Evolutionary conservation across 2,329 filamentous ascomycete genomes (phyloP), one percentile per base, ranked within the genome.

Genomic region (Cladophialophora chaetospira): DNA sequence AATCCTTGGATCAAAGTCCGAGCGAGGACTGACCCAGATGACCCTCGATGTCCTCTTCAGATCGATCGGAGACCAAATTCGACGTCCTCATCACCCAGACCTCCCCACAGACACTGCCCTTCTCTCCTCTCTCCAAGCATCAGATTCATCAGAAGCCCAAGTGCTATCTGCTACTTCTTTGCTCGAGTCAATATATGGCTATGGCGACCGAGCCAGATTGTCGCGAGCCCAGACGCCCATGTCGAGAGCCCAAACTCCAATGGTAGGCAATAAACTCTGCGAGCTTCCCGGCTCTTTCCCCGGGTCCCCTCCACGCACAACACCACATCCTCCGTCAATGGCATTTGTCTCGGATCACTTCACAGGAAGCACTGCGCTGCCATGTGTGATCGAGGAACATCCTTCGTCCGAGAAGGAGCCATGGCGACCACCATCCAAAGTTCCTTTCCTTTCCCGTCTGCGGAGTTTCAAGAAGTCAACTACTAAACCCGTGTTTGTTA

Each of bases 11-110:
- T 95, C 90, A 10, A 88, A 87, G 65, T 84, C 82, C 19, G 89
- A 97, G 72, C 87, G 93, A 63, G 94, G 94, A 61, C 77, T 99
- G 52, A 96, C 91, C 0, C 94, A 99, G 72, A 87, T 99, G 68
- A 84, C 91, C 0, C 86, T 99, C 53, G 93, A 97, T 68, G 83
- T 95, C 36, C 81, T 97, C 47, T 99, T 95, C 75, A 86, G 87
- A 61, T 93, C 89, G 42, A 84, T 96, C 48, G 85, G 84, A 56
- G 76, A 82, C 15, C 88, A 86, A 57, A 84, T 95, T 53, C 84
- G 88, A 63, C 84, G 89, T 49, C 75, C 80, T 21, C 76, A 76
- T 52, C 68, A 69, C 40, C 67, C 80, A 28, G 76, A 76, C 53
- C 67, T 67, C 29, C 68, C 76, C 21, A 75, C 78, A 3, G 81